A percentile compares a stretch with the other conserved stretches of the same genome.
Conservation (phyloP, 192 early-diverging fungal species). For the Gorgonomyces haynaldii region DNA sequence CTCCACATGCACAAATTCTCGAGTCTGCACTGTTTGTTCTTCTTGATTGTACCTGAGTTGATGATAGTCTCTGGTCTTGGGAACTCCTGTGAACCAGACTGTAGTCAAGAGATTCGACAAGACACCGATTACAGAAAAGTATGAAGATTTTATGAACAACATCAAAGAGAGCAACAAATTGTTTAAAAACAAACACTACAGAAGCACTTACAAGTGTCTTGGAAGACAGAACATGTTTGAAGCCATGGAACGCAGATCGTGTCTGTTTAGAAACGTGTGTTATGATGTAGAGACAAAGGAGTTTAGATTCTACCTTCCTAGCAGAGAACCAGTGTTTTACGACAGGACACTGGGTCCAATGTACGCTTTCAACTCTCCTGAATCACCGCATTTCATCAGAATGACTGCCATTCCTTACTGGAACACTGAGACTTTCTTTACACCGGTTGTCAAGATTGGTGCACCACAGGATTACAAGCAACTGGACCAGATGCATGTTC, state of each 20-base stretch:
- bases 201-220: neutral
- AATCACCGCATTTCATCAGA: neutral
- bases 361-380: neutral
- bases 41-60: too few relatives aligned
- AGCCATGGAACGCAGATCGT: neutral
- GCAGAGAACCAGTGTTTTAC: slow-evolving; percentile 1
- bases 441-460: neutral
- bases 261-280: slow-evolving; percentile 23
- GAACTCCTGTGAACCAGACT: too few relatives aligned
- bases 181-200: neutral
- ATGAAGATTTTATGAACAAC: neutral
- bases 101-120: too few relatives aligned
- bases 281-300: slow-evolving; percentile 4
- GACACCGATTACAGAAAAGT: neutral
- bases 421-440: neutral
- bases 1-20: too few relatives aligned
- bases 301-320: slow-evolving; percentile 11
- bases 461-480: neutral
- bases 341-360: neutral
- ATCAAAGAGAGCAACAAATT: neutral
- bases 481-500: neutral
- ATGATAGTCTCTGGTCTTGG: too few relatives aligned
- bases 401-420: neutral
- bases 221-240: slow-evolving; percentile 2
- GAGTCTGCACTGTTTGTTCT: too few relatives aligned